Evolutionary conservation across 2,329 filamentous ascomycete species (phyloP).

Genomic region (Pseudocercospora musae): DNA sequence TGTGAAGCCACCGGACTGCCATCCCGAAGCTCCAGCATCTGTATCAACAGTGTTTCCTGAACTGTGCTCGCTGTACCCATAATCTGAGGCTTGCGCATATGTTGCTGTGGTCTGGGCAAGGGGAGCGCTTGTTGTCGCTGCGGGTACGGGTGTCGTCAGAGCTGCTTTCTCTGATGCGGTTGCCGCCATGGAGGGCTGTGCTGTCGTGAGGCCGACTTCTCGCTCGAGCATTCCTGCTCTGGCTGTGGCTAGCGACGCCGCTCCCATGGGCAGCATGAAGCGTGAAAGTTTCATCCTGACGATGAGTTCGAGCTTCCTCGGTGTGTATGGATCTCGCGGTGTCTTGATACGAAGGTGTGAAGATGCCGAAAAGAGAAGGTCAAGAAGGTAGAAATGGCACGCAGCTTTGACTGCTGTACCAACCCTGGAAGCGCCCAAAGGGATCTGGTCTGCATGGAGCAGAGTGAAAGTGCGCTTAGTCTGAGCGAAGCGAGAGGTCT

Average conservation of each 20-base stretch:
- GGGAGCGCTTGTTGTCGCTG: neutral
- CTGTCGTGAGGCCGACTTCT: neutral
- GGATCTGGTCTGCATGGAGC: neutral
- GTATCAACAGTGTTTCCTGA: constrained; percentile 26
- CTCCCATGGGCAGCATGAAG: neutral
- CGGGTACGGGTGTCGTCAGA: neutral
- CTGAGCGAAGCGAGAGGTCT: neutral
- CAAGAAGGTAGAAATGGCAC: neutral
- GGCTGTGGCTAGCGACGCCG: neutral
- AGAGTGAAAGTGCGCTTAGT: neutral
- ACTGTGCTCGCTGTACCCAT: neutral
- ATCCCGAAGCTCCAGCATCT: constrained; percentile 62
- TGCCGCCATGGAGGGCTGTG: neutral
- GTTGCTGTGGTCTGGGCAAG: neutral
- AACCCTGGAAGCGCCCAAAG: constrained; percentile 2
- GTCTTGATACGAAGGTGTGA: neutral
- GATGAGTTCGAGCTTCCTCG: neutral
- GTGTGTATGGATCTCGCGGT: neutral
- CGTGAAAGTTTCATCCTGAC: neutral
- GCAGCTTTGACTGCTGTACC: constrained; percentile 1
- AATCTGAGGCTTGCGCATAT: constrained; percentile 1
- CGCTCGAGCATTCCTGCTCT: constrained; percentile 4
- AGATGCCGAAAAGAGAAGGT: neutral
- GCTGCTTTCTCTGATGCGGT: neutral
- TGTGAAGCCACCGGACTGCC: constrained; percentile 52